Base-by-base conservation (phyloP, 2,329 filamentous ascomycete species). In the Ophiostoma sp. region DNA sequence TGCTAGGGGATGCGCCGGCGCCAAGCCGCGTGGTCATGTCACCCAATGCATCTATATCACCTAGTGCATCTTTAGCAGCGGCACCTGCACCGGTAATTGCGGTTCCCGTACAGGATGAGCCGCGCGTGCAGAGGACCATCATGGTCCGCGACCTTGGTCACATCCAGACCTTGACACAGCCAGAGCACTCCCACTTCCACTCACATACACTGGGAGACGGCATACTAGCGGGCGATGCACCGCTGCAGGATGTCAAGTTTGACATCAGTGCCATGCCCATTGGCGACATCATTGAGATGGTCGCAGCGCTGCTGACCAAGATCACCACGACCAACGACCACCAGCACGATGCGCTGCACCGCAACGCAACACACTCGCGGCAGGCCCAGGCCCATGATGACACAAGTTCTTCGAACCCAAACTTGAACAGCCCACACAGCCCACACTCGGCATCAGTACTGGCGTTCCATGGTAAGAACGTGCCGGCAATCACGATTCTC, bases 181-280 rank as follows among this genome's bases (percentile, higher is more conserved):
- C 94, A 73, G 92, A 97, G 74, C 82, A 89, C 71, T n/a, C 35
- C 20, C 35, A 27, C 35, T n/a, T 10, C 7, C 64, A 41, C 15
- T n/a, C 17, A 10, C 17, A 33, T 27, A 52, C 90, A 8, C 88
- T 82, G 33, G 80, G 81, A n/a, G 79, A 80, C 69, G 81, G 80
- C 1, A 74, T 84, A 73, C 81, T 85, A 75, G 82, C 82, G 70
- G 79, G 83, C 70, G 83, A 83, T 73, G 35, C 82, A 15, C 83
- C 82, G 44, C 78, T 83, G 52, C 84, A 85, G 75, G 84, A 84
- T 73, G 85, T 85, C 80, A 88, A 87, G 77, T 99, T 97, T 78
- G 95, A 98, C 79, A 97, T 99, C 76, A 97, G 94, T 80, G 91
- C 88, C 69, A 98, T 99, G 94, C 95, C 95, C 68, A 96, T 98